Evolutionary conservation across 176 grass and related monocot genomes (phyloP).

Genomic region (Oryza glaberrima): DNA sequence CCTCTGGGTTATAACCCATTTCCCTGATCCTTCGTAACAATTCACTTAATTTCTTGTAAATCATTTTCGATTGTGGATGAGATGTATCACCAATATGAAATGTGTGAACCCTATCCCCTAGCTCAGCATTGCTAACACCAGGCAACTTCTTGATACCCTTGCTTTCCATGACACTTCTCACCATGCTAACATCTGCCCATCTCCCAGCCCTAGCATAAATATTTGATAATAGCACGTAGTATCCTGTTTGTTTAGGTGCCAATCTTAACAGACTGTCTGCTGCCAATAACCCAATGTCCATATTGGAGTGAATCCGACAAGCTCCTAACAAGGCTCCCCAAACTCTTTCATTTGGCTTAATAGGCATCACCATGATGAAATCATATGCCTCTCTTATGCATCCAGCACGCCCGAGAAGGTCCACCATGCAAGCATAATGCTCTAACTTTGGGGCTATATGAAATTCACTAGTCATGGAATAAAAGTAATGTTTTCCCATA

Average conservation of each 20-base stretch:
- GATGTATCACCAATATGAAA: slow-evolving; percentile 73
- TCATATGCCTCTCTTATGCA: slow-evolving; percentile 65
- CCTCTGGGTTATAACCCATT: slow-evolving; percentile 68
- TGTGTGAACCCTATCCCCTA: slow-evolving; percentile 57
- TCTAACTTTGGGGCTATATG: slow-evolving; percentile 55
- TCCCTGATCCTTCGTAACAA: slow-evolving; percentile 69
- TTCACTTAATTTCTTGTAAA: slow-evolving; percentile 69
- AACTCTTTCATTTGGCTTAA: slow-evolving; percentile 71
- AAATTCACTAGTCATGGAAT: slow-evolving; percentile 64
- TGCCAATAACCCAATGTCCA: slow-evolving; percentile 69
- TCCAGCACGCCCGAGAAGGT: slow-evolving; percentile 71
- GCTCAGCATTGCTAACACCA: slow-evolving; percentile 74
- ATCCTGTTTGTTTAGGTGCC: slow-evolving; percentile 70
- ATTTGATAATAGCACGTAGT: slow-evolving; percentile 85
- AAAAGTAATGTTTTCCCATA: slow-evolving; percentile 60
- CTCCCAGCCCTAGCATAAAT: slow-evolving; percentile 80
- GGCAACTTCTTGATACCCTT: slow-evolving; percentile 85
- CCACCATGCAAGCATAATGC: slow-evolving; percentile 82
- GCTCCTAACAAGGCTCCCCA: slow-evolving; percentile 78
- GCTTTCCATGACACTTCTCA: slow-evolving; percentile 66
- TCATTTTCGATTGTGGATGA: slow-evolving; percentile 70
- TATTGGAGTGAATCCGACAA: slow-evolving; percentile 78
- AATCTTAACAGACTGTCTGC: slow-evolving; percentile 76
- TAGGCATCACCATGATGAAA: slow-evolving; percentile 71
- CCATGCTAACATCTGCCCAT: slow-evolving; percentile 67